Evolutionary conservation across 2,329 filamentous ascomycete species (phyloP), one percentile per base, ranked within the genome.

Genomic region (Apiospora aurea): DNA sequence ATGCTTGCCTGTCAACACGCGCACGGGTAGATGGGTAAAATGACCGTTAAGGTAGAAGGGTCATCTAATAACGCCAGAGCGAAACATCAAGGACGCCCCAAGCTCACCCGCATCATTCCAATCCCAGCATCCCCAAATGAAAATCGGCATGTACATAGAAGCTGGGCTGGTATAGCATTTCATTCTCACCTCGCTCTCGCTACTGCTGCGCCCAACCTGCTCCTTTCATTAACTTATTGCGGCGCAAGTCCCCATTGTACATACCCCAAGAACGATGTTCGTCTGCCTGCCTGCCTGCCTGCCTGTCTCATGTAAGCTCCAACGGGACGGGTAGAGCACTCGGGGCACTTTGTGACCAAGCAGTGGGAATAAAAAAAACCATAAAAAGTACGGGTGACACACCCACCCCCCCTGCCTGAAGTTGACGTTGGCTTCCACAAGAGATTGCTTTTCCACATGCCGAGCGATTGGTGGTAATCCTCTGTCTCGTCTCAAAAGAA

Each of bases 1-100:
- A 38, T 38, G 8, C 8, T n/a, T 41, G 57, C 57, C 57, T 5
- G 57, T 64, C 57, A 38, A 41, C 57, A 18, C 57, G n/a, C 57
- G 57, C 57, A 64, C 34, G 57, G 57, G 57, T 64, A 41, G 57
- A 64, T 64, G 57, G 57, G 57, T 64, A 41, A 64, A 64, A 64
- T 64, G 34, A 64, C 57, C 57, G 57, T 64, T 64, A 64, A n/a
- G 34, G 10, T 34, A 41, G 34, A 64, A 64, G 57, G 57, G 38
- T 64, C 57, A 24, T 41, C 34, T 64, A 41, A n/a, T 64, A 64
- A n/a, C 38, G 57, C 57, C 57, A 64, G 57, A 64, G 34, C 57
- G 57, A 64, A 64, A 64, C 57, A 64, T 64, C 57, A 64, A 64
- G 7, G 38, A 41, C 57, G 57, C 57, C 57, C 57, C 34, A 24